Evolutionary conservation across 371 early-diverging fungal genomes (phyloP), one percentile per base, ranked within the genome.

Genomic region (Neoconidiobolus thromboides): DNA sequence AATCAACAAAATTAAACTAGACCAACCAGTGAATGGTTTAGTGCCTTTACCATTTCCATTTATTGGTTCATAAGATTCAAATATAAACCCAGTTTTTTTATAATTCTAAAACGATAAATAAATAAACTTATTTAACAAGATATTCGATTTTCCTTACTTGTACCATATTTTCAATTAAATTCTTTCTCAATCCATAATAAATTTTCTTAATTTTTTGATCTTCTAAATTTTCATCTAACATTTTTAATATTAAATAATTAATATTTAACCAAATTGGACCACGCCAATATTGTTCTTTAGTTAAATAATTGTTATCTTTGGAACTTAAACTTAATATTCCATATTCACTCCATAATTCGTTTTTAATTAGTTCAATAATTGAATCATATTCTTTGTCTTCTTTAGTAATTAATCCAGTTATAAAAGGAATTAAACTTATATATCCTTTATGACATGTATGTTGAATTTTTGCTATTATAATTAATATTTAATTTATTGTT

Each of bases 1-100:
- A 55, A 92, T 87, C 44, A 87, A 70, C 42, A 85, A 68, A 3
- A 92, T 74, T 55, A 92, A 74, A 56, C 91, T 73, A 0, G 89
- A 88, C 96, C 96, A 96, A 6, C 96, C 96, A 4, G 93, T 93
- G 62, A 96, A 96, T 43, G 95, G 96, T 70, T 92, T 92, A 52
- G 87, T 84, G 46, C 89, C 74, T 59, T 79, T 70, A 2, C 94
- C 93, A 38, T 75, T 56, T n/a, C 96, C 96, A 55, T 74, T 78
- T 36, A 68, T 64, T 9, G 79, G 77, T n/a, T 79, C 77, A 69
- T 94, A 96, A 67, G 93, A 92, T 68, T 96, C 94, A 90, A 90
- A 93, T 14, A 90, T 79, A 69, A 80, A 92, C 10, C 91, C 89
- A 1, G 90, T 86, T n/a, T 74, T 64, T 46, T 76, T 61, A 65